These are phyloP conservation scores for Pyrus hybrid DNA, from an alignment of 331 rosid genomes.

Conservation along the genomic window DNA sequence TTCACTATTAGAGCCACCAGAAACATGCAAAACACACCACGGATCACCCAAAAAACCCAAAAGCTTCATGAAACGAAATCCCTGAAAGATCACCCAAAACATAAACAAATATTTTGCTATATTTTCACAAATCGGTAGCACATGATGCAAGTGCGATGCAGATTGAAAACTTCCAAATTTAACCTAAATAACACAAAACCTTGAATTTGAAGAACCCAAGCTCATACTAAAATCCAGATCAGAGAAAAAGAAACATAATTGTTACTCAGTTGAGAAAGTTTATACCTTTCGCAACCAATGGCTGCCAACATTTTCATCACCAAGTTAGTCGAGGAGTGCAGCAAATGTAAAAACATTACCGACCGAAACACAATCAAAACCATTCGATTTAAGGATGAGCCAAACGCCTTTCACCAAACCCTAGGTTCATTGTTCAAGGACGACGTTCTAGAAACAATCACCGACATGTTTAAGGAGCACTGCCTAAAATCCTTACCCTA, in stretches of 20 bases:
- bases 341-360: too few species aligned
- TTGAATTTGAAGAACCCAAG: not conserved
- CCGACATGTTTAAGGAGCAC: too few species aligned
- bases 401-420: too few species aligned
- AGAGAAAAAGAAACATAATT: not conserved
- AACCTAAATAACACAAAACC: not conserved
- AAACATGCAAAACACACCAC: not conserved
- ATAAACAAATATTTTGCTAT: not conserved
- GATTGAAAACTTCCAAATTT: not conserved
- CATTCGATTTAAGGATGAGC: too few species aligned
- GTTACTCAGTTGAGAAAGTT: not conserved
- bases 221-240: slow-evolving; percentile 4
- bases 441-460: too few species aligned
- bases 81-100: not conserved
- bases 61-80: not conserved
- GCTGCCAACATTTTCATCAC: too few species aligned
- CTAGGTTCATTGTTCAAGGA: too few species aligned
- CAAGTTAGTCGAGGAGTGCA: too few species aligned
- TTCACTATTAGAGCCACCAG: too few species aligned
- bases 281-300: slow-evolving; percentile 2
- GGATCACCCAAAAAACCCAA: not conserved
- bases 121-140: not conserved
- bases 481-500: too few species aligned
- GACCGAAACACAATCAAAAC: too few species aligned
- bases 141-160: not conserved